Base-by-base conservation (phyloP, 371 early-diverging fungal species). In the Basidiobolus meristosporus region DNA sequence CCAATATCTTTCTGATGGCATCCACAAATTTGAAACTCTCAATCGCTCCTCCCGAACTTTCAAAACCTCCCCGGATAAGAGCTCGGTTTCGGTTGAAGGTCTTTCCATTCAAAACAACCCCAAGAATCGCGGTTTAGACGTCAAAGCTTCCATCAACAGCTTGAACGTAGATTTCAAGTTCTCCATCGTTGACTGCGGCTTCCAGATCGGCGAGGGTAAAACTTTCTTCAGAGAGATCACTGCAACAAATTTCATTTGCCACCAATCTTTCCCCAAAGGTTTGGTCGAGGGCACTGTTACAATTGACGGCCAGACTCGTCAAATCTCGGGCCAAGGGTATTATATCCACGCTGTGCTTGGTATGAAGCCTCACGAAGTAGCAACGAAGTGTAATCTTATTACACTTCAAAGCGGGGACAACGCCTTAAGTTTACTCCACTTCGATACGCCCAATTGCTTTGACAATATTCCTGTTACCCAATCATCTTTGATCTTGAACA, bases 341-440 rank as follows among this genome's bases (percentile, higher is more conserved):
- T 84, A 79, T 52, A 71, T 82, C 41, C 82, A 85, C 52, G 90
- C 88, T 5, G 57, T 84, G 44, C 69, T 84, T 54, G 77, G 68
- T 41, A 80, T 82, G 68, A 76, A 79, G 40, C 90, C 91, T 23
- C 84, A 90, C 41, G 56, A 77, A 41, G 74, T 79, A 30, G 85
- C 81, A n/a, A 66, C 73, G 35, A 74, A 73, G 43, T 90, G 90
- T 87, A 83, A 80, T 53, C 77, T 78, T 60, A 63, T 70, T 41
- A 54, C 74, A 51, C 71, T 86, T 57, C 71, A 65, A 32, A 36
- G 46, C 32, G 43, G 50, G 28, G 45, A 45, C 18, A 38, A 45
- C 12, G 51, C 54, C 21, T 59, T 50, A 19, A 68, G 70, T 16
- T 54, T 77, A 7, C 54, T 87, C 39, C 62, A 84, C 58, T 88